Evolutionary conservation across 352 stramenopile species (phyloP).

Genomic region (Phytophthora ohioensis): DNA sequence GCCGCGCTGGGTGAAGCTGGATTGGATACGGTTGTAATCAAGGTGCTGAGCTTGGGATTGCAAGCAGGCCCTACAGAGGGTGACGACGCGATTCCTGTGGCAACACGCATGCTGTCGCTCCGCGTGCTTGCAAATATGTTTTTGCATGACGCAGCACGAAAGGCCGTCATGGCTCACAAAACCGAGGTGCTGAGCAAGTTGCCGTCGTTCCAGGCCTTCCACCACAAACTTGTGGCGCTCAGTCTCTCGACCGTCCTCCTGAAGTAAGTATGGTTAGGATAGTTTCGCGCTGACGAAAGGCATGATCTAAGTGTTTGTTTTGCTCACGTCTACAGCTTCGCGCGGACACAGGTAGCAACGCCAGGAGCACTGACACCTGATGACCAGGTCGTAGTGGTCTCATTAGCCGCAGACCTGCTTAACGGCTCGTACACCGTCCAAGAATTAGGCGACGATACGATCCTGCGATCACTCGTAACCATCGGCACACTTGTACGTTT

Average conservation of each 20-base stretch:
- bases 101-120: conserved; percentile 77
- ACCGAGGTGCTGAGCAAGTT: conserved; percentile 60
- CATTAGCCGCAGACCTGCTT: conserved; percentile 58
- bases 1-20: conserved; percentile 44
- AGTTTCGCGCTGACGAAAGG: background rate
- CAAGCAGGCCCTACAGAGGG: conserved; percentile 29
- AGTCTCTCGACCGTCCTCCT: conserved; percentile 77
- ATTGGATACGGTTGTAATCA: conserved; percentile 45
- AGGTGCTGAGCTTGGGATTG: conserved; percentile 52
- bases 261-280: conserved; percentile 55
- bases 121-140: conserved; percentile 87
- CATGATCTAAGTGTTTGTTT: conserved; percentile 8
- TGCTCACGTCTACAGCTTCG: conserved; percentile 46
- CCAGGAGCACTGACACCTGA: conserved; percentile 50
- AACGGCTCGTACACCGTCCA: conserved; percentile 60
- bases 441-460: conserved; percentile 80
- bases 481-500: conserved; percentile 75
- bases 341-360: conserved; percentile 45
- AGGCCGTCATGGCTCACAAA: conserved; percentile 63
- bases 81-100: conserved; percentile 54
- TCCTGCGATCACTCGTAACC: conserved; percentile 71
- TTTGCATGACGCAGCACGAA: conserved; percentile 53
- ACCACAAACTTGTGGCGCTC: conserved; percentile 73
- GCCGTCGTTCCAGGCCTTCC: conserved; percentile 52
- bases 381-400: conserved; percentile 61